Percentiles rank a stretch among this genome's conserved stretches.
phyloP scores from a whole-genome alignment of 2,329 filamentous ascomycete genomes.

The Trichoderma sp. region DNA sequence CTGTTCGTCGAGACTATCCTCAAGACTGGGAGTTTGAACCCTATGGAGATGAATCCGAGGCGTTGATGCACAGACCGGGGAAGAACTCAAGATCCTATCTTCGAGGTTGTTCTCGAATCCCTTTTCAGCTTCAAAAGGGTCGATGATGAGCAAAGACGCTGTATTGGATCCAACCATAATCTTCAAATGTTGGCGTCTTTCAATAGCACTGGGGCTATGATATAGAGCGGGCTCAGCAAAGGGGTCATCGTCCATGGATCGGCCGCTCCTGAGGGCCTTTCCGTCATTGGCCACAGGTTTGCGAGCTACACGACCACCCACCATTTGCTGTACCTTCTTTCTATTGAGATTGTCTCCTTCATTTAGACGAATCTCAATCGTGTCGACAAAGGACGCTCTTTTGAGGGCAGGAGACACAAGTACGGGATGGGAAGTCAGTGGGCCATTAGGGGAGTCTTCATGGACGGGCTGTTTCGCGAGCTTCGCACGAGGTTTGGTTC shows the following conservation, averaged over 20 bases:
- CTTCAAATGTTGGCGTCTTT: neutral
- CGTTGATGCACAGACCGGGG: conserved; percentile 40
- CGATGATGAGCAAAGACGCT: neutral
- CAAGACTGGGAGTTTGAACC: conserved; percentile 19
- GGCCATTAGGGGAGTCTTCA: neutral
- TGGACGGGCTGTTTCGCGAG: conserved; percentile 15
- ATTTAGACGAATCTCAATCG: conserved; percentile 35
- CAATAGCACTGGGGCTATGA: neutral
- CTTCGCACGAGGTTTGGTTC: conserved; percentile 19
- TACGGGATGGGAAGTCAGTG: neutral
- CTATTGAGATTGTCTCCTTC: conserved; percentile 37
- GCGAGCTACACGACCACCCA: conserved; percentile 31
- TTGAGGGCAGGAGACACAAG: neutral
- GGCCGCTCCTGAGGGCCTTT: conserved; percentile 29
- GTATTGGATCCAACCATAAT: neutral
- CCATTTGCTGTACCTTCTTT: conserved; percentile 36
- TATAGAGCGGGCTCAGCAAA: conserved; percentile 28
- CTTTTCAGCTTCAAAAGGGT: conserved; percentile 39
- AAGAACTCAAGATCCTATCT: conserved; percentile 38
- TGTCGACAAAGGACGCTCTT: conserved; percentile 28
- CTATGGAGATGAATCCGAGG: conserved; percentile 32
- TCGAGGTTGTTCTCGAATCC: conserved; percentile 40
- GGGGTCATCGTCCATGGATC: conserved; percentile 33
- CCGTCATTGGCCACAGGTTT: conserved; percentile 33
- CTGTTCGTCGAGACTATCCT: conserved; percentile 1